phyloP scores from a whole-genome alignment of 2,329 filamentous ascomycete genomes.

The Sordariomycetes sp. region DNA sequence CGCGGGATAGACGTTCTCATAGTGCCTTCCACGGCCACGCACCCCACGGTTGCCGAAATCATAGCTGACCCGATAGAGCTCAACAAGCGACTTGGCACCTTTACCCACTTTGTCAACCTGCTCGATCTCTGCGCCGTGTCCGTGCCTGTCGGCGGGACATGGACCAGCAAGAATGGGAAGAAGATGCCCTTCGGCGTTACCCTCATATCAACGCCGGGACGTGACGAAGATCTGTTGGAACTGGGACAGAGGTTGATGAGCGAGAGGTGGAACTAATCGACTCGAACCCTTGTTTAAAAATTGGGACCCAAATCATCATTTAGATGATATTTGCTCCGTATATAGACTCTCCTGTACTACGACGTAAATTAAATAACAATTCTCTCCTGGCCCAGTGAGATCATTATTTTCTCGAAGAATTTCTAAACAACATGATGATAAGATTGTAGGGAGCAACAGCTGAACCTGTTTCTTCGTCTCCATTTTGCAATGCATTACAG shows the following conservation, averaged over 20 bases:
- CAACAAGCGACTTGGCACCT: constrained; percentile 40
- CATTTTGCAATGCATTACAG: too few species aligned
- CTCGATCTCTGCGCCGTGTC: constrained; percentile 43
- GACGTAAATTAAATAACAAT: too few species aligned
- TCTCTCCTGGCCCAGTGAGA: too few species aligned
- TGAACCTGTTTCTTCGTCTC: too few species aligned
- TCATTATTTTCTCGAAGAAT: too few species aligned
- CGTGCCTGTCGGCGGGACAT: constrained; percentile 32
- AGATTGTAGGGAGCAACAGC: too few species aligned
- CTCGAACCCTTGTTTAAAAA: too few species aligned
- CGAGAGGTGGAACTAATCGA: background rate
- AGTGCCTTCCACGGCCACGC: constrained; percentile 41
- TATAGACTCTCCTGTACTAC: too few species aligned
- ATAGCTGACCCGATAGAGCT: constrained; percentile 37
- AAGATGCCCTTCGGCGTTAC: constrained; percentile 35
- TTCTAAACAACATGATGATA: too few species aligned
- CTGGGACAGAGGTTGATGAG: constrained; percentile 1
- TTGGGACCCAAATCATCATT: too few species aligned
- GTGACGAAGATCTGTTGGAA: constrained; percentile 2
- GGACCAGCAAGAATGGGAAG: constrained; percentile 4
- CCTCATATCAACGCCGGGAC: constrained; percentile 14
- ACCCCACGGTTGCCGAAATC: constrained; percentile 38
- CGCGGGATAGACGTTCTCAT: constrained; percentile 31
- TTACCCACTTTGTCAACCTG: constrained; percentile 47
- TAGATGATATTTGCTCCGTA: too few species aligned